These are phyloP conservation scores for Naegleria fowleri DNA, from an alignment of 208 protist species.

Conservation along the genomic window DNA sequence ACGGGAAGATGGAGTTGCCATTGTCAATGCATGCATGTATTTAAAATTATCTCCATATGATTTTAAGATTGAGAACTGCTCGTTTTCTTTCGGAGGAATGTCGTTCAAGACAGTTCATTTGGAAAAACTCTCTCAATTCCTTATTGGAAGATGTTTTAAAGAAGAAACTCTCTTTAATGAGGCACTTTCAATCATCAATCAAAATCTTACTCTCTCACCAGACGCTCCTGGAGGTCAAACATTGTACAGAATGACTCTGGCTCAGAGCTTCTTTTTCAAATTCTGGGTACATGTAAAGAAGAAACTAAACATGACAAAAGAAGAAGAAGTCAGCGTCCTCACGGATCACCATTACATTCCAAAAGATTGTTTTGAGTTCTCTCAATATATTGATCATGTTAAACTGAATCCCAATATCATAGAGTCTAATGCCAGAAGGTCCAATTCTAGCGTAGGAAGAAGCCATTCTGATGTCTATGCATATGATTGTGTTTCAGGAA, in stretches of 20 bases:
- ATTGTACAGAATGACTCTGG: conserved; percentile 56
- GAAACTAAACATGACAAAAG: not conserved
- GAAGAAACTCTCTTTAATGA: not conserved
- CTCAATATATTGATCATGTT: not conserved
- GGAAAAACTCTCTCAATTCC: too few relatives aligned
- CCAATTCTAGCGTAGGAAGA: not conserved
- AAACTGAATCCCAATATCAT: not conserved
- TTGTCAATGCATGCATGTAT: conserved; percentile 56
- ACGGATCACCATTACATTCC: not conserved
- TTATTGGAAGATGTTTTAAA: not conserved
- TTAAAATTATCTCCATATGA: not conserved
- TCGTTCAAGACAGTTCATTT: not conserved
- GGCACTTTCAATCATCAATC: conserved; percentile 22
- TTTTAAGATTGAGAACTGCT: not conserved
- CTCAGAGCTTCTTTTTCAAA: conserved; percentile 71
- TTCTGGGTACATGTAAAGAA: conserved; percentile 51
- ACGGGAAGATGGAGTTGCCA: conserved; percentile 75
- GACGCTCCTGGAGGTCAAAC: conserved; percentile 38
- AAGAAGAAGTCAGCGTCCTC: not conserved
- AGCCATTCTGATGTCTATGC: conserved; percentile 42
- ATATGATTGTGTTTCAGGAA: conserved; percentile 61
- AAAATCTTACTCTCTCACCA: not conserved
- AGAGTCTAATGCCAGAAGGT: too few relatives aligned
- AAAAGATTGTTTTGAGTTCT: too few relatives aligned
- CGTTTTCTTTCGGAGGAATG: not conserved